Percentiles rank a stretch among this genome's conserved stretches.
Evolutionary conservation across 164 flowering plant genomes (phyloP).

Genomic region (Vitis rotundifolia): DNA sequence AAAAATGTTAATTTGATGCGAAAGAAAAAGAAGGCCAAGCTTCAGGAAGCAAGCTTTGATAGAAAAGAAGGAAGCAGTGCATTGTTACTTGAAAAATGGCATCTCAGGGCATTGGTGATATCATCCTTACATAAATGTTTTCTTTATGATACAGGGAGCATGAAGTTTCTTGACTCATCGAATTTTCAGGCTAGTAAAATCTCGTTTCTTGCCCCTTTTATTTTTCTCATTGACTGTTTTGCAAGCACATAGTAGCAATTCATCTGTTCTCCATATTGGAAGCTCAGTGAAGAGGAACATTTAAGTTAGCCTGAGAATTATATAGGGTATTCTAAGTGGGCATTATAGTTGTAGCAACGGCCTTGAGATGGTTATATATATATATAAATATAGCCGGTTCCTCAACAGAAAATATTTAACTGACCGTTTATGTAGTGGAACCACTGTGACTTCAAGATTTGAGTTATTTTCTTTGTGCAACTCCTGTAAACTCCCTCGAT

Average conservation of each 20-base stretch:
- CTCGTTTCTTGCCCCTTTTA: background rate
- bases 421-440: no score
- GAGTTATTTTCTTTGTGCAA: no score
- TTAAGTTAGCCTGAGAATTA: background rate
- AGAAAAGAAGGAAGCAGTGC: conserved; percentile 21
- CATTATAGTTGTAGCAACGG: no score
- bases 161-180: conserved; percentile 73
- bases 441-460: no score
- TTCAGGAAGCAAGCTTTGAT: conserved; percentile 24
- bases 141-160: conserved; percentile 72
- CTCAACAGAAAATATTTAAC: no score
- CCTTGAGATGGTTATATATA: no score
- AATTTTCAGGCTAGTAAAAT: conserved; percentile 64
- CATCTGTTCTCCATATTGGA: no score
- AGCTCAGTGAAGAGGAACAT: no score
- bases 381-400: no score
- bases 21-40: conserved; percentile 78
- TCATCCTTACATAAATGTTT: conserved; percentile 86
- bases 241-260: no score
- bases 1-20: conserved; percentile 26
- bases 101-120: conserved; percentile 67
- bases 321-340: background rate
- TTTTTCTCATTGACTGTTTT: no score
- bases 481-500: no score
- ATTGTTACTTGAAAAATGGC: conserved; percentile 59